Evolutionary conservation across 805 yeast species (phyloP), one percentile per base, ranked within the genome.

Genomic region (Kazachstania taianensis): DNA sequence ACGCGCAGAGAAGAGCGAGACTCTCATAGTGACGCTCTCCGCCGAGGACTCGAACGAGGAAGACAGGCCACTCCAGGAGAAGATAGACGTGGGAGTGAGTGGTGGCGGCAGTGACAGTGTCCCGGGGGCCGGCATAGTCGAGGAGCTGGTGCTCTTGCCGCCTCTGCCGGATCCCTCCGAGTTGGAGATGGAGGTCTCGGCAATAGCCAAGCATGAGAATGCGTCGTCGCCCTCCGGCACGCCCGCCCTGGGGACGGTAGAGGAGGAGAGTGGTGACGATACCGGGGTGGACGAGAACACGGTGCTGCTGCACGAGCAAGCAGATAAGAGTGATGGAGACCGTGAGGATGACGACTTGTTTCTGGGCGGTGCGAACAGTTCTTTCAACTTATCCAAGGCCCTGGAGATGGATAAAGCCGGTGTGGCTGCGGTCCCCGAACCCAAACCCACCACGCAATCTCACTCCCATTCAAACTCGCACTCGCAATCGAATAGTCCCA

Each of bases 311-410:
- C 3, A 3, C 25, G 3, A 9, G 4, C 3, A 9, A 22, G 25
- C 25, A 22, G 12, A 18, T 10, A 5, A 19, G 20, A 13, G 19
- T 12, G 14, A 20, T 6, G 22, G 25, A 30, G 14, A 30, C 20
- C 14, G 22, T 19, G 17, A 20, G 14, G n/a, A 16, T 5, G 14
- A 29, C 22, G 17, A 2, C 20, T 16, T 20, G 13, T 30, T 18
- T 30, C 22, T 33, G 14, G 39, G 33, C 27, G 39, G 24, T 13
- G 41, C 39, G 1, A 44, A 43, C 33, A 43, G 45, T 5, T 46
- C 55, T 13, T 50, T 52, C 28, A 54, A 53, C 41, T 42, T 53
- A n/a, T 52, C 58, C 10, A 52, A 52, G 35, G 57, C 58, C 5
- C 36, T 53, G 23, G 53, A 53, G 38, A 53, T 53, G 30, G n/a